A percentile compares a stretch with the other conserved stretches of the same genome.
These are phyloP conservation scores for Metschnikowia lachancei DNA, from an alignment of 805 yeast species.

Conservation along the genomic window DNA sequence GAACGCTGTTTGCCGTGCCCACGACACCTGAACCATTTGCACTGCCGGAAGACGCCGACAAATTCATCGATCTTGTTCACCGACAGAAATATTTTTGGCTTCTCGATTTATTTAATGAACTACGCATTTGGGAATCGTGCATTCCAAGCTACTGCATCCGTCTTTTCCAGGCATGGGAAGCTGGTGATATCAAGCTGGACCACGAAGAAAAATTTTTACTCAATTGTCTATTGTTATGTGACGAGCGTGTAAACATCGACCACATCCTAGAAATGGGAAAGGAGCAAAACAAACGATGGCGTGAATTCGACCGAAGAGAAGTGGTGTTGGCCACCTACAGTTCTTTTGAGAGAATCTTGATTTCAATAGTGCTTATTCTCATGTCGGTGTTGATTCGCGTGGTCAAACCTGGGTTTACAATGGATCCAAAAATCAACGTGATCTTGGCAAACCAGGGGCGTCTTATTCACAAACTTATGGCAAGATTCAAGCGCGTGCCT, in stretches of 20 bases:
- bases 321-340: slow-evolving; percentile 15
- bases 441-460: slow-evolving; percentile 33
- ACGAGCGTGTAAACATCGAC: slow-evolving; percentile 12
- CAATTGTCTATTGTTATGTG: slow-evolving; percentile 33
- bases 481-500: slow-evolving; percentile 19
- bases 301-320: slow-evolving; percentile 13
- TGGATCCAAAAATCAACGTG: slow-evolving; percentile 10
- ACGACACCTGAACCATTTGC: slow-evolving; percentile 6
- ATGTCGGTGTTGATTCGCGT: slow-evolving; percentile 21
- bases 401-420: slow-evolving; percentile 11
- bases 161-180: slow-evolving; percentile 10
- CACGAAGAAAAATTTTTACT: slow-evolving; percentile 22
- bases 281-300: slow-evolving; percentile 30
- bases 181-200: slow-evolving; percentile 7
- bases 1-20: slow-evolving; percentile 1
- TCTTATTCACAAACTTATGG: slow-evolving; percentile 29
- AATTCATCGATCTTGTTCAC: slow-evolving; percentile 28
- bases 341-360: slow-evolving; percentile 29
- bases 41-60: slow-evolving; percentile 19
- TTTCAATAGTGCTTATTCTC: slow-evolving; percentile 32
- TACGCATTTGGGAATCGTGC: slow-evolving; percentile 36
- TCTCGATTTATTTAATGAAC: slow-evolving; percentile 40
- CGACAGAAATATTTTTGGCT: slow-evolving; percentile 39
- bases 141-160: slow-evolving; percentile 35
- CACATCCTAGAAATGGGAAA: slow-evolving; percentile 6